phyloP scores from a whole-genome alignment of 2,329 filamentous ascomycete genomes.

The Colletotrichum shisoi region DNA sequence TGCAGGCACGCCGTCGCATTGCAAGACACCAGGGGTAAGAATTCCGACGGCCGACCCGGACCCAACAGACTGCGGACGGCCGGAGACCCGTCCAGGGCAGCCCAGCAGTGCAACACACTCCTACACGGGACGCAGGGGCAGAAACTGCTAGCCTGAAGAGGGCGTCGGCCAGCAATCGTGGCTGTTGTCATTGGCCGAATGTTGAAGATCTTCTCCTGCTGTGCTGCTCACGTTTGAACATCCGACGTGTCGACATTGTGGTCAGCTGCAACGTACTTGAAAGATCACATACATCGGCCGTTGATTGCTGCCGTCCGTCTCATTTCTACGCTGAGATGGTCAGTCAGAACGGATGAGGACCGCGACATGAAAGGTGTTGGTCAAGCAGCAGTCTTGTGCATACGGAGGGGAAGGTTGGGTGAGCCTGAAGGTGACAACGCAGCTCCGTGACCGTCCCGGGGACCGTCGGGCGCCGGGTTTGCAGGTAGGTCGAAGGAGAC shows the following conservation, averaged over 20 bases:
- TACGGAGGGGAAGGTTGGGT: conserved; percentile 22
- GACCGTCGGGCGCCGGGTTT: conserved; percentile 25
- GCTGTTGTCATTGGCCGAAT: conserved; percentile 19
- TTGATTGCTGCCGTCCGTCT: conserved; percentile 10
- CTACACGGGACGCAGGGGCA: conserved; percentile 32
- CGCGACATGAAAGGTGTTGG: conserved; percentile 26
- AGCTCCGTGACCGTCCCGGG: conserved; percentile 28
- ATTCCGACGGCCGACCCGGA: conserved; percentile 35
- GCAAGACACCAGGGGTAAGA: conserved; percentile 25
- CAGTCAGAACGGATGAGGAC: conserved; percentile 26
- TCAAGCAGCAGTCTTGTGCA: conserved; percentile 26
- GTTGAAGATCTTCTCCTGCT: conserved; percentile 23
- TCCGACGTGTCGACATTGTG: conserved; percentile 5
- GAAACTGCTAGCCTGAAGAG: conserved; percentile 28
- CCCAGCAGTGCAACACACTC: conserved; percentile 15
- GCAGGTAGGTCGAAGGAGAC: conserved; percentile 26
- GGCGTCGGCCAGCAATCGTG: conserved; percentile 6
- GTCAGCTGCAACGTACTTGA: not conserved
- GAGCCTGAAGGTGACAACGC: conserved; percentile 11
- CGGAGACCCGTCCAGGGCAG: conserved; percentile 6
- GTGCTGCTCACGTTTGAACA: conserved; percentile 30
- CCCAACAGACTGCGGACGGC: conserved; percentile 22
- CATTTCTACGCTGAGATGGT: conserved; percentile 10
- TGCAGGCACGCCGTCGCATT: conserved; percentile 35
- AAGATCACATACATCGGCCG: not conserved